Evolutionary conservation across 495 filamentous ascomycete genomes (phyloP), one percentile per base, ranked within the genome.

Genomic region (Ramalina peruviana): DNA sequence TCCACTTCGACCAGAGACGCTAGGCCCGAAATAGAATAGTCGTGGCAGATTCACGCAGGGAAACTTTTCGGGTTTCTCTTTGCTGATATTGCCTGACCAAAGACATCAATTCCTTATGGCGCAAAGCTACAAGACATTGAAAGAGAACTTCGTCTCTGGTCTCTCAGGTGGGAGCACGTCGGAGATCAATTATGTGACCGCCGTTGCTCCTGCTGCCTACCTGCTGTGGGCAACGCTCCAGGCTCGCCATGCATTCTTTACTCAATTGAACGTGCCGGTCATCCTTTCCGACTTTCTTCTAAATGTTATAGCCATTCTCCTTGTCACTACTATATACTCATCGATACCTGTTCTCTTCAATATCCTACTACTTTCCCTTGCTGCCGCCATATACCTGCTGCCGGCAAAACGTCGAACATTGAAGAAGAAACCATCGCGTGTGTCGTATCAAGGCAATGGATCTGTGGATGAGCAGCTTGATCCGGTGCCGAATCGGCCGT

Each of bases 131-230:
- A 99, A 97, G 69, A 75, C 81, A 46, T 74, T 80, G 45, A 99
- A 97, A 64, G 88, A 94, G 72, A 86, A 86, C 49, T 95, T 94
- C 60, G 92, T 99, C 57, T 95, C 90, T 17, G 84, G 87, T 61
- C 79, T 94, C 30, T 79, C 82, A n/a, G 92, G 92, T 36, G 87
- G 90, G 37, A 71, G 75, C 13, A 81, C 96, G 43, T 61, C 68
- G 25, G 92, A 99, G 60, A 90, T 99, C 67, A 89, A 94, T 57
- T 70, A 73, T 52, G 83, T 97, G 42, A 85, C 83, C 37, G 74
- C 83, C 6, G 81, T 92, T 46, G 86, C 86, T 58, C 81, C 92
- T 50, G 92, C 82, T 15, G 78, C 92, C 36, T 76, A 89, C 23
- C 65, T 94, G 23, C 75, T 96, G 15, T 97, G 87, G 86, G 90